phyloP scores from a whole-genome alignment of 2,329 filamentous ascomycete genomes.

The Aspergillus neotritici region DNA sequence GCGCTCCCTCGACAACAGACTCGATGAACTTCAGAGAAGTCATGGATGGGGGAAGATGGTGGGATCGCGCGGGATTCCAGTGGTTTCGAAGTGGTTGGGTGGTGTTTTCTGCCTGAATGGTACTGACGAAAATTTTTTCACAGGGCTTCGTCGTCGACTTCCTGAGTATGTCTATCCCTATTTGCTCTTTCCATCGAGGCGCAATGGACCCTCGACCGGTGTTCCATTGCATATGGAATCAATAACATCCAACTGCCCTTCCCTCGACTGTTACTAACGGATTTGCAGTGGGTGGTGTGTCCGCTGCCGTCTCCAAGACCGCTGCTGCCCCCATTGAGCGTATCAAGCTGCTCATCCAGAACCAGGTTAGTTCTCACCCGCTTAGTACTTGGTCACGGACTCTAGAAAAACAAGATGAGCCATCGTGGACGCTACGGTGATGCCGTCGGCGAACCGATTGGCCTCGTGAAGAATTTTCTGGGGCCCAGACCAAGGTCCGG shows the following conservation, averaged over 20 bases:
- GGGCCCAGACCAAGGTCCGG: background rate
- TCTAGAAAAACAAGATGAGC: too few species aligned
- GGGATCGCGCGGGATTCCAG: background rate
- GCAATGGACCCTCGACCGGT: background rate
- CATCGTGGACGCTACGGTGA: too few species aligned
- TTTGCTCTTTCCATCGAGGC: background rate
- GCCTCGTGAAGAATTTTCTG: constrained; percentile 8
- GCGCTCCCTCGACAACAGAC: constrained; percentile 4
- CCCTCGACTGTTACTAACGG: constrained; percentile 36
- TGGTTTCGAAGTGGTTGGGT: constrained; percentile 4
- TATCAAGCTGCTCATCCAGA: constrained; percentile 99
- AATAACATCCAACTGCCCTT: constrained; percentile 6
- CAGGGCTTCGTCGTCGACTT: constrained; percentile 97
- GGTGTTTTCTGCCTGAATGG: constrained; percentile 1
- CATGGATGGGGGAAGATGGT: background rate
- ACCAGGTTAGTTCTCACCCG: constrained; percentile 70
- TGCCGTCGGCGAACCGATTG: background rate
- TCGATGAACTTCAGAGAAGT: background rate
- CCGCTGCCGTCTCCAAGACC: constrained; percentile 99
- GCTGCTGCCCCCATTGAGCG: constrained; percentile 99
- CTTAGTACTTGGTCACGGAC: background rate
- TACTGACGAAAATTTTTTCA: constrained; percentile 29
- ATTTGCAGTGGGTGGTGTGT: constrained; percentile 94
- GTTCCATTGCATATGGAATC: constrained; percentile 3
- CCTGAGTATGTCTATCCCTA: constrained; percentile 70